Conservation (phyloP, 108 stramenopile genomes). For the Nitzschia sp. region DNA sequence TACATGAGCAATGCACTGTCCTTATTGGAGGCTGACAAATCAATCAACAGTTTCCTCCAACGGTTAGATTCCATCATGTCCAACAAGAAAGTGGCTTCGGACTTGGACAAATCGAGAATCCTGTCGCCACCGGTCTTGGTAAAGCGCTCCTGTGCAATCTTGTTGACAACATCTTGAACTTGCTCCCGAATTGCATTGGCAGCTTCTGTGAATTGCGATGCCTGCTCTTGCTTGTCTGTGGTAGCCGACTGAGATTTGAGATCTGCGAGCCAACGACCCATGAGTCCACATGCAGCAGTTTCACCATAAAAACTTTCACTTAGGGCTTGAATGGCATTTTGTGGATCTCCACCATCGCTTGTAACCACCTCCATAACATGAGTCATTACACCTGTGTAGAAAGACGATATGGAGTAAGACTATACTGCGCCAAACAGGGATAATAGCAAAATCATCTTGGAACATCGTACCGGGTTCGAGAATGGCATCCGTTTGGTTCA, state of each 20-base stretch:
- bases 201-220: conserved; percentile 16
- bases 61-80: conserved; percentile 81
- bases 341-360: conserved; percentile 42
- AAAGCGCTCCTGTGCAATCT: conserved; percentile 74
- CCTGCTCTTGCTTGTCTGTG: conserved; percentile 5
- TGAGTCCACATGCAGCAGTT: conserved; percentile 75
- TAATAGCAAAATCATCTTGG: background rate
- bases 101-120: conserved; percentile 68
- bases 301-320: conserved; percentile 63
- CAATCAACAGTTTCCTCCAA: conserved; percentile 83
- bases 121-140: conserved; percentile 65
- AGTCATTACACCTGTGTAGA: conserved; percentile 39
- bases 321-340: conserved; percentile 61
- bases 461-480: conserved; percentile 54
- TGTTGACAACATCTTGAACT: conserved; percentile 61
- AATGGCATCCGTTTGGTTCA: conserved; percentile 70
- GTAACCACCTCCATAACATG: conserved; percentile 48
- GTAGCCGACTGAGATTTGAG: conserved; percentile 43
- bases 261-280: conserved; percentile 75
- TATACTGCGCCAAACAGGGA: background rate
- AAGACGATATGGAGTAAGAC: background rate
- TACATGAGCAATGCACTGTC: conserved; percentile 79
- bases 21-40: conserved; percentile 73
- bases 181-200: conserved; percentile 63
- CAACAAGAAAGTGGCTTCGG: conserved; percentile 69